Evolutionary conservation across 495 filamentous ascomycete genomes (phyloP), one percentile per base, ranked within the genome.

Genomic region (Immersiella caudata): DNA sequence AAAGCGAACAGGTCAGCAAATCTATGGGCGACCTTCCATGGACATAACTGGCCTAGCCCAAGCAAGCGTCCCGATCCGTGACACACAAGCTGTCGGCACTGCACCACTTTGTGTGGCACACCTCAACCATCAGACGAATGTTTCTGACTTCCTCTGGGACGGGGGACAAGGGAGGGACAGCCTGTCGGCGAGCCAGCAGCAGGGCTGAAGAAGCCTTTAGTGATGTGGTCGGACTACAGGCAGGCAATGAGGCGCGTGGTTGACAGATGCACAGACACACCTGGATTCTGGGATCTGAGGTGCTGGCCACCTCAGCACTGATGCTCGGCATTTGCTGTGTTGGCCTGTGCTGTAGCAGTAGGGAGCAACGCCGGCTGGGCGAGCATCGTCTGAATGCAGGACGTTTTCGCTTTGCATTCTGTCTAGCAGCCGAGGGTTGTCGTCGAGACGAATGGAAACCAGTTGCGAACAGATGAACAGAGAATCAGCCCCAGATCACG

Each of bases 151-250:
- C 5, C 11, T 46, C 16, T 46, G 9, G 40, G 40, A 46, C 5
- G 16, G 9, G 40, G 40, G 16, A 18, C 40, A 14, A 46, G 40
- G 16, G 2, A 5, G 40, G 40, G 5, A 4, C 16, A 46, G 29
- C 14, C 40, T 2, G 21, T 11, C 22, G 9, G 54, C 18, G 11
- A 57, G 26, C 26, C 21, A 12, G 22, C 54, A 57, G 54, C 54
- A 57, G 54, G 54, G 54, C 54, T 57, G 54, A 57, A 57, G 54
- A 57, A 57, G 54, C 54, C n/a, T 26, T 57, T 24, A 57, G 12
- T 57, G 54, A 18, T 20, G 51, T 54, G 6, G 40, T 46, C 16
- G 40, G 40, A 46, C 40, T 46, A n/a, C n/a, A n/a, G n/a, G n/a
- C n/a, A n/a, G n/a, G n/a, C n/a, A n/a, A n/a, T n/a, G n/a, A n/a